Evolutionary conservation across 2,329 filamentous ascomycete genomes (phyloP).

Genomic region (Trichoderma koningii): DNA sequence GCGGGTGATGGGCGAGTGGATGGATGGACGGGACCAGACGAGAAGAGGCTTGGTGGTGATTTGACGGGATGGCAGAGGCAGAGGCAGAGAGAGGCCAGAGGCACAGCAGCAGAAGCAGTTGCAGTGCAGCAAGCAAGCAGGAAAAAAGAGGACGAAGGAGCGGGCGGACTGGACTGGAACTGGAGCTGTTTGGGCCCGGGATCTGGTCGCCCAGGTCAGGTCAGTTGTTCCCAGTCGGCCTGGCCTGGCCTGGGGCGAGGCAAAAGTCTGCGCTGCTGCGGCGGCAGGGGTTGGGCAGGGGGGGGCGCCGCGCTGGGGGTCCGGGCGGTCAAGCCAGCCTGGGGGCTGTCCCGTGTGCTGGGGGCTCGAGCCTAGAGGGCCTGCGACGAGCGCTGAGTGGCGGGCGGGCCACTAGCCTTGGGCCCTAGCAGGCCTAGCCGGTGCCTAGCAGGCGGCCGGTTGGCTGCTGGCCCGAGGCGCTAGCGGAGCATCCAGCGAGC

Average conservation of each 20-base stretch:
- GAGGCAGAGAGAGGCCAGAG: not conserved
- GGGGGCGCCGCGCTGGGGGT: constrained; percentile 5
- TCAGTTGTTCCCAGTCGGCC: constrained; percentile 9
- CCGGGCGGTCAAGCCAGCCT: constrained; percentile 28
- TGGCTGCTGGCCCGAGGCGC: constrained; percentile 19
- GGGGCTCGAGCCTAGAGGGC: constrained; percentile 2
- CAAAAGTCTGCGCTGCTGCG: constrained; percentile 34
- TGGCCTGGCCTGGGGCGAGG: constrained; percentile 23
- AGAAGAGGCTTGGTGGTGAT: too few relatives aligned
- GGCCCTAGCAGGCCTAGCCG: too few relatives aligned
- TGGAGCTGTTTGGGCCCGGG: too few relatives aligned
- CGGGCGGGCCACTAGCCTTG: constrained; percentile 25
- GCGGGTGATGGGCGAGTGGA: constrained; percentile 8
- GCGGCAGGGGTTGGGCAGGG: constrained; percentile 26
- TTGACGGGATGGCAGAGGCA: not conserved
- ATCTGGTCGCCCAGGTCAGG: too few relatives aligned
- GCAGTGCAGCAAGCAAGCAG: constrained; percentile 4
- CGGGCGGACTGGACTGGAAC: constrained; percentile 5
- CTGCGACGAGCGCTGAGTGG: constrained; percentile 25
- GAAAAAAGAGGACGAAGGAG: constrained; percentile 26
- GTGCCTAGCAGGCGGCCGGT: not conserved
- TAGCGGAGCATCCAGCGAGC: constrained; percentile 11
- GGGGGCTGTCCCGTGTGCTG: constrained; percentile 27
- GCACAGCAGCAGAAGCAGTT: not conserved
- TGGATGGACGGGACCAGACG: not conserved